phyloP scores from a whole-genome alignment of 495 filamentous ascomycete species.

The Penicillium coffeae region DNA sequence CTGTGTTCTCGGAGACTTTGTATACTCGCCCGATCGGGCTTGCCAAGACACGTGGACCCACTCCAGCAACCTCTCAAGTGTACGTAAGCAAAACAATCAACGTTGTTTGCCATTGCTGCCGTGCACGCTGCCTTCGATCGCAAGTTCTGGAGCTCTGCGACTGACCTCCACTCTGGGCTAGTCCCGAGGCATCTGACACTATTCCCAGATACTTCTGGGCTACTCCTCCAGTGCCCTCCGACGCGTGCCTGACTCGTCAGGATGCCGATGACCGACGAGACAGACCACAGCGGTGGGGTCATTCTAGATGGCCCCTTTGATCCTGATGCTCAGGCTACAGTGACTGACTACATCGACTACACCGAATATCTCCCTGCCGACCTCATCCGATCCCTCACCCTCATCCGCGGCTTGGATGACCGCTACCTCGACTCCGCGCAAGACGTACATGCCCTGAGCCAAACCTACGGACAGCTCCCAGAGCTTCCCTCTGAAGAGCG shows the following conservation, averaged over 20 bases:
- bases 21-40: no score
- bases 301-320: conserved; percentile 56
- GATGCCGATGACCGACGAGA: conserved; percentile 34
- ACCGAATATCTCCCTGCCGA: conserved; percentile 96
- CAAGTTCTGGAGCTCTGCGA: background rate
- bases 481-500: conserved; percentile 50
- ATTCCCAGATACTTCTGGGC: no score
- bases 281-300: conserved; percentile 44
- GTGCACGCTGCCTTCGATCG: background rate
- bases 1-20: no score
- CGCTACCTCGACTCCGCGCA: conserved; percentile 62
- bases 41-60: background rate
- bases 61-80: background rate
- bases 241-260: conserved; percentile 10
- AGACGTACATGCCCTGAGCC: conserved; percentile 68
- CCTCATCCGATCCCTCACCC: conserved; percentile 80
- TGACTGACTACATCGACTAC: conserved; percentile 93
- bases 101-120: background rate
- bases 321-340: conserved; percentile 89
- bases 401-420: conserved; percentile 79
- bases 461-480: conserved; percentile 69
- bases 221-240: background rate
- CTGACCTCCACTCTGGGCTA: no score
- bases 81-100: background rate
- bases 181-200: no score